Base-by-base conservation (phyloP, 495 filamentous ascomycete genomes). In the Neurospora sp. region DNA sequence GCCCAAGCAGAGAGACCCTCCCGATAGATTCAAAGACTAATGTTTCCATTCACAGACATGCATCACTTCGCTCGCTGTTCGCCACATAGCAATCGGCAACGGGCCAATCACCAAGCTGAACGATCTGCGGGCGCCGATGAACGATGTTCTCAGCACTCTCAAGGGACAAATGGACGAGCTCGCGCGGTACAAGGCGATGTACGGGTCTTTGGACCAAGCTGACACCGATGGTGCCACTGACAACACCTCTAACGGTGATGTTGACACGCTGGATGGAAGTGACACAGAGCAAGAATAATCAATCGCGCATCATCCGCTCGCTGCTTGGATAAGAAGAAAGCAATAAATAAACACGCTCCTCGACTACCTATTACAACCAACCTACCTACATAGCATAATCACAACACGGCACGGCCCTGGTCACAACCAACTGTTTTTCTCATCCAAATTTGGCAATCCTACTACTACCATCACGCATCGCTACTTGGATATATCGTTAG, bases 11-110 rank as follows among this genome's bases (percentile, higher is more conserved):
- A 53, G 35, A 38, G 41, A 18, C 20, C 5, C 35, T 4, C 16
- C 31, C 35, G 59, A 14, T 9, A 16, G 53, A 7, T 31, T 68
- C 18, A 48, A 4, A 46, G 73, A 40, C 77, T 81, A 72, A 80
- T 35, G 3, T 11, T 5, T 27, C 2, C 14, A 27, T 11, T 8
- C 12, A 70, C 68, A 91, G 88, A 86, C 89, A 59, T 90, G 89
- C 74, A 83, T 70, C 73, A 83, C 89, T 42, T 90, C 90, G 0
- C 85, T 94, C 41, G 80, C 85, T 9, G 76, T 92, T 44, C 89
- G 92, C 53, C 88, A 93, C 78, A 85, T 93, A 78, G 87, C 84
- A 69, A 82, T 84, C 44, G 82, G 84, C 38, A 61, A 75, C 20
- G 82, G 83, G 16, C 76, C 73, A 12, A 81, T 85, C 35, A 73